Evolutionary conservation across 768 basidiomycete species (phyloP), one percentile per base, ranked within the genome.

Genomic region (Trametes sanguinea): DNA sequence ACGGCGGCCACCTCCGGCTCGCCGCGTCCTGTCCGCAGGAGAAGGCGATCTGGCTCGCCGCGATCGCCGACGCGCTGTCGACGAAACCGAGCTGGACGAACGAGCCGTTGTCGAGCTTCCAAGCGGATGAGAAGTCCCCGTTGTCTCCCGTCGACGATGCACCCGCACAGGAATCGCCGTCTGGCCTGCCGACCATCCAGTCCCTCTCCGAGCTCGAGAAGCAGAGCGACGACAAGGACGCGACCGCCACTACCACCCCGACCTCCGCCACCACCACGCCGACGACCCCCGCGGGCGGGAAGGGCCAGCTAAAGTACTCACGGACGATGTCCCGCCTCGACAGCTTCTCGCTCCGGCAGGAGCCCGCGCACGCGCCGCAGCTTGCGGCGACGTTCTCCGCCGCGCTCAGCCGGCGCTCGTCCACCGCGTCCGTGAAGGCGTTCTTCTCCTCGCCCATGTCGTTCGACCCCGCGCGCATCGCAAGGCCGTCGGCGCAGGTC

Each of bases 1-100:
- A 80, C 55, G 86, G 87, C 6, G 87, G 92, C 69, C 81, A 85
- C 60, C 90, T 96, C 67, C 94, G 97, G 71, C 76, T 98, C 33
- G 92, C 92, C 6, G 92, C 92, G 0, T 84, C 92, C 14, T 95
- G 94, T 72, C 82, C 77, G 68, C 81, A 79, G 39, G 96, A 98
- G 75, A 95, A 94, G 76, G 83, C 85, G 30, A 78, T 90, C n/a
- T 98, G 96, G 96, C 76, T 95, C 57, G 76, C 78, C 35, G 85
- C 86, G 5, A 84, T 97, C 51, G 79, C 76, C 57, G 79, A 83
- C 46, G 81, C 88, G 13, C 72, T 74, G 6, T 77, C 81, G 51
- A 67, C 76, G 4, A 68, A 63, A 32, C 69, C 81, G 3, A 63
- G 74, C 4, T 89, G 88, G 85, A 75, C 67, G 39, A 80, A 83